Base-by-base conservation (phyloP, 345 rosid species). In the Limnanthes douglasii region DNA sequence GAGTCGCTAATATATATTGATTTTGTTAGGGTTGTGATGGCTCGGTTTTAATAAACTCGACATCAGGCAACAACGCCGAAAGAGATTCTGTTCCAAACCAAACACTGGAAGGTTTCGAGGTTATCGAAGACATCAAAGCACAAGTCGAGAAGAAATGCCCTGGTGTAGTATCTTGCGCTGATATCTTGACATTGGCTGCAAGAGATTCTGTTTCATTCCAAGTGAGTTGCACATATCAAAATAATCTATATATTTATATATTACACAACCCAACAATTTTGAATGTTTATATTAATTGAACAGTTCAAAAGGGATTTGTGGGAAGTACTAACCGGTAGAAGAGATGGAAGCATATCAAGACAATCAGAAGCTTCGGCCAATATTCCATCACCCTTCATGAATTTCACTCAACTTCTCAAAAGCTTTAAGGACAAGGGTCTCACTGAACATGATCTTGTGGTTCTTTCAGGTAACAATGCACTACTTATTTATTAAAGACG, bases 11-110 rank as follows among this genome's bases (percentile, higher is more conserved):
- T n/a, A n/a, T n/a, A n/a, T n/a, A n/a, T n/a, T n/a, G n/a, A n/a
- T n/a, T n/a, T n/a, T n/a, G n/a, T 48, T 48, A 74, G 92, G 92
- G 92, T 11, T 78, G 92, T 44, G 92, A 78, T 18, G 84, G 36
- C 7, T 78, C 92, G 6, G 0, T 78, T n/a, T 40, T 78, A 27
- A 31, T 79, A 36, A 59, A 66, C 21, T 59, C 69, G 17, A 56
- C 73, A 0, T 5, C 45, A 1, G 53, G 32, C 27, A 66, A 41
- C 52, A 43, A 55, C 16, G 68, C 61, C 0, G 92, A 79, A 50
- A 74, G 62, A 39, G 54, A 54, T 18, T 53, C 92, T 0, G 2
- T 44, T 42, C 85, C 92, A 14, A 79, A 79, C 62, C 65, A 31
- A 19, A 43, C 48, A 3, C 45, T 79, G 17, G 3, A 35, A 9